Base-by-base conservation (phyloP, 2,329 filamentous ascomycete genomes). In the Drechslera avenae region DNA sequence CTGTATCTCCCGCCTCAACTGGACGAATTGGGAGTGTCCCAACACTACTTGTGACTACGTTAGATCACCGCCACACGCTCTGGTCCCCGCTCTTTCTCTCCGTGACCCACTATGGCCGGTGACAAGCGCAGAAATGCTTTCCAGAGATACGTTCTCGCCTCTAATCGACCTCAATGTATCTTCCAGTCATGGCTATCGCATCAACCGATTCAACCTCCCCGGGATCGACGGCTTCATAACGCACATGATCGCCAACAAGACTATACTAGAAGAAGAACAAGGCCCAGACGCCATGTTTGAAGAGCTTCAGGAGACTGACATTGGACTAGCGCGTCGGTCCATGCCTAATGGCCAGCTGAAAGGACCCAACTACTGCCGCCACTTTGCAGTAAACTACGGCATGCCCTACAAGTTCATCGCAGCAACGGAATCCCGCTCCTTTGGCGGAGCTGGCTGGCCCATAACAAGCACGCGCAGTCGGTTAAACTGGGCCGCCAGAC, bases 381-480 rank as follows among this genome's bases (percentile, higher is more conserved):
- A 85, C 43, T 85, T 81, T 51, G 68, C 74, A 2, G 76, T 78
- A 23, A 86, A 86, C 54, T 83, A 77, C 55, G 86, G 86, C 2
- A 85, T 85, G 52, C 80, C 81, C 0, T 89, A 89, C 68, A 88
- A 88, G 46, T 89, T 85, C 60, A 79, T 83, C 30, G 84, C 86
- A 1, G 74, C 77, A 1, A 81, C 83, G 0, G 57, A 58, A 4
- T 66, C 65, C 0, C 45, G 45, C 2, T 42, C 62, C 0, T 73
- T 73, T 39, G 50, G 61, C 2, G 48, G 42, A 2, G 63, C 66
- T 0, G 53, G 80, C 0, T 48, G 69, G 1, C 69, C 76, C 0
- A 76, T 88, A 2, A 73, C 81, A 5, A 73, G 77, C 36, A 77
- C 79, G 0, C 75, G 85, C 0, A 76, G 78, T 5, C 76, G 81